phyloP scores from a whole-genome alignment of 208 protist genomes.

The Tetramitus jugosus region DNA sequence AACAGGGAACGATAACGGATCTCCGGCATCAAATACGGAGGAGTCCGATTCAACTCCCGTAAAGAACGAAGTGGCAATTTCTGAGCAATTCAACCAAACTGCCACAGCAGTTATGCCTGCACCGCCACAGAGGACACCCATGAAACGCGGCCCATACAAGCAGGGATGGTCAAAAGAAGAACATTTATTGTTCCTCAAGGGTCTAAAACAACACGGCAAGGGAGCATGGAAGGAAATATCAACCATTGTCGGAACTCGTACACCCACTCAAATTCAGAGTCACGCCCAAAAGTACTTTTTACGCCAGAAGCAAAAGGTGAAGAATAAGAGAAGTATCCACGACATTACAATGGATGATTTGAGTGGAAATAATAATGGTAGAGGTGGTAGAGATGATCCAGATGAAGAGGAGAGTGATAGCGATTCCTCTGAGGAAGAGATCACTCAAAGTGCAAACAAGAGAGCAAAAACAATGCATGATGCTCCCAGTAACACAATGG shows the following conservation, averaged over 20 bases:
- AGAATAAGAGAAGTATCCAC: conserved; percentile 40
- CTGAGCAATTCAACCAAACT: not conserved
- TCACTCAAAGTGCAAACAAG: no score
- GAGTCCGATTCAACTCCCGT: not conserved
- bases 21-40: not conserved
- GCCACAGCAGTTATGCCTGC: no score
- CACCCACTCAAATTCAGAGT: conserved; percentile 38
- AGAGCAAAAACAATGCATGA: no score
- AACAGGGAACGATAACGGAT: not conserved
- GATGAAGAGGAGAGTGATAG: no score
- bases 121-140: not conserved
- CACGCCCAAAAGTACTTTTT: conserved; percentile 45
- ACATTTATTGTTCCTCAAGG: conserved; percentile 34
- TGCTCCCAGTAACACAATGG: no score
- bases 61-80: not conserved
- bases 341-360: conserved; percentile 36
- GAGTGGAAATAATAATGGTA: no score
- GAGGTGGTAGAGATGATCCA: no score
- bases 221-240: conserved; percentile 39
- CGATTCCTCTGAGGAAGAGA: no score
- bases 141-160: conserved; percentile 13
- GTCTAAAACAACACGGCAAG: conserved; percentile 31
- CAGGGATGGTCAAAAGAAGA: conserved; percentile 40
- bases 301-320: conserved; percentile 35
- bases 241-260: conserved; percentile 31